Base-by-base conservation (phyloP, 2,329 filamentous ascomycete species). In the Botrytis fragariae region DNA sequence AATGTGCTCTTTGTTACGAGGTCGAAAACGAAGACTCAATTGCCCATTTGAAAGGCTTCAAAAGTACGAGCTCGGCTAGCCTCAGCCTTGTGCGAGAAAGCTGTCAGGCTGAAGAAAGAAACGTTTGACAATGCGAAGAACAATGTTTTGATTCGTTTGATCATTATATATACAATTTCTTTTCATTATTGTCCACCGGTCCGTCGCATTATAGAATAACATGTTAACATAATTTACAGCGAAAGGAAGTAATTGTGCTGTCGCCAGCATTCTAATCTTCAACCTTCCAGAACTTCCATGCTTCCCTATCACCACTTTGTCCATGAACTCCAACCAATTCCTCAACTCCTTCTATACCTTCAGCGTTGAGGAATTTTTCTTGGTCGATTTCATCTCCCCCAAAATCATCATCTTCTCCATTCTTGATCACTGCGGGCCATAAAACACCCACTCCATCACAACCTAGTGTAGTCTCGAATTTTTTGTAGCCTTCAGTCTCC, bases 371-470 rank as follows among this genome's bases (percentile, higher is more conserved):
- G 81, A 99, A 93, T 79, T 91, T 92, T 74, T 98, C 94, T 79
- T 95, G 87, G 78, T 97, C 93, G 79, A 99, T 98, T 83, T 98
- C 95, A 84, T 96, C 93, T 37, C 94, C 94, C 48, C 93, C 93
- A 0, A 89, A 86, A 77, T 94, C 92, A 79, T 93, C 91, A 54
- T 92, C 90, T n/a, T 88, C 89, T 9, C 92, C 93, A 74, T 97
- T 97, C 81, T 93, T 93, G 39, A 98, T 85, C 0, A 98, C 92
- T 0, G 96, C 96, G 0, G 96, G 96, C 90, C 93, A 97, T 7
- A 99, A 87, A 2, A 99, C 94, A 54, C 96, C 96, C 1, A 99
- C 93, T 20, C 96, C 96, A 79, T 98, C 93, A 57, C 95, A 95
- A 6, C 95, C 96, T 0, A 99, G 88, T 0, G 93, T 98, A 0